Base-by-base conservation (phyloP, 768 basidiomycete genomes). In the Mrakia gelida region DNA sequence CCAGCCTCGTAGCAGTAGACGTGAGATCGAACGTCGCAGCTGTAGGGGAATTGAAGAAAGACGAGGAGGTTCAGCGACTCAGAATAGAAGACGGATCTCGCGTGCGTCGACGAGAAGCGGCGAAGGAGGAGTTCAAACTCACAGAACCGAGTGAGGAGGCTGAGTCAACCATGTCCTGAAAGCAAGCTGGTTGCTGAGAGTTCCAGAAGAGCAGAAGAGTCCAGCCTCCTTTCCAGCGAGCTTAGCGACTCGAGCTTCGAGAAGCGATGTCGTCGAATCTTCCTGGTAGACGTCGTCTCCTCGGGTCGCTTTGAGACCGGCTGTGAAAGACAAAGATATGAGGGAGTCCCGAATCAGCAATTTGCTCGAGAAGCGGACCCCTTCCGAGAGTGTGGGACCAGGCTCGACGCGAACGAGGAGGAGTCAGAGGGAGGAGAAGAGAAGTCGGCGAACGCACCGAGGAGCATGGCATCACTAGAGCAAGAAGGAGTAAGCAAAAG, bases 71-170 rank as follows among this genome's bases (percentile, higher is more conserved):
- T 15, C 11, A 45, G 45, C 59, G 23, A 8, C 38, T 59, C 59
- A 15, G 13, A 28, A 45, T 11, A 45, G 41, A 11, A 45, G 15
- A 45, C 45, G 5, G n/a, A n/a, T n/a, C n/a, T n/a, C n/a, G 45
- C 7, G 45, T 15, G 59, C 1, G 59, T 9, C 2, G 59, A 59
- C 2, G 59, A 59, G 26, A 23, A 52, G 15, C 59, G 59, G 28
- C 16, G 18, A 52, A 21, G 49, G 15, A 10, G 45, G 15, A 45
- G 15, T 10, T 56, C 8, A 6, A 56, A 59, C 59, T 28, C 59
- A 89, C n/a, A 98, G 84, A 65, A 99, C 87, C 9, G 92, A 91
- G 84, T 96, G 87, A 1, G 96, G 96, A 0, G 96, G 96, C 81
- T 95, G 93, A 79, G 88, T 89, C 76, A 98, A 89, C 83, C 95